Conservation (phyloP, 805 yeast species). For the Barnettozyma pratensis region DNA sequence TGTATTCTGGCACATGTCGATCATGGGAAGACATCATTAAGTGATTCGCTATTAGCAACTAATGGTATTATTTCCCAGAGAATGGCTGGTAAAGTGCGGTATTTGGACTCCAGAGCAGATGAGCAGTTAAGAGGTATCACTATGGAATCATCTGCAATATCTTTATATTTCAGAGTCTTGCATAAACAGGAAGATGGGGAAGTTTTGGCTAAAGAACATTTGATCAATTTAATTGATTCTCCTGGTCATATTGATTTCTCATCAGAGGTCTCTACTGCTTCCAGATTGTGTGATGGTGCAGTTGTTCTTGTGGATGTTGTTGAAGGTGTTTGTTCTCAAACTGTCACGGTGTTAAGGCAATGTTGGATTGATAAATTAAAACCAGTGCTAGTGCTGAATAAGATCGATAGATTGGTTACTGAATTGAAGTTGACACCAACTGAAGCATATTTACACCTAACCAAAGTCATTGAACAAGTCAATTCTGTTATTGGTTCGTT, state of each 20-base stretch:
- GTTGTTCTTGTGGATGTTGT: conserved; percentile 93
- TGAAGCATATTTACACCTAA: conserved; percentile 81
- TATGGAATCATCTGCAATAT: conserved; percentile 95
- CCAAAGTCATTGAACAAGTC: conserved; percentile 82
- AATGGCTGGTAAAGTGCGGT: conserved; percentile 93
- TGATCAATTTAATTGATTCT: conserved; percentile 90
- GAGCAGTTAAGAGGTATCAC: conserved; percentile 96
- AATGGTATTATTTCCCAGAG: conserved; percentile 94
- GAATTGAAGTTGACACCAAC: conserved; percentile 78
- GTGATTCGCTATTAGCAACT: conserved; percentile 88
- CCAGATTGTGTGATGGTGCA: conserved; percentile 95
- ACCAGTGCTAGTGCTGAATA: conserved; percentile 85
- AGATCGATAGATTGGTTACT: conserved; percentile 77
- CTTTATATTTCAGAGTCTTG: conserved; percentile 78
- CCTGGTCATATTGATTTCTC: conserved; percentile 99
- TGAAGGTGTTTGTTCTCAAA: conserved; percentile 97
- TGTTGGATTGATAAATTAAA: conserved; percentile 91
- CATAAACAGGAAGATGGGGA: conserved; percentile 35
- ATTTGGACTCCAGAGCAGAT: conserved; percentile 89
- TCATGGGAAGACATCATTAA: conserved; percentile 94
- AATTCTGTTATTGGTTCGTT: conserved; percentile 93
- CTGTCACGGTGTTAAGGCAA: conserved; percentile 90
- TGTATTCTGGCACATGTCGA: conserved; percentile 98
- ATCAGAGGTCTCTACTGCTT: conserved; percentile 93
- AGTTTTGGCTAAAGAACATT: conserved; percentile 61